These are phyloP conservation scores for Dichotomocladium elegans DNA, from an alignment of 371 early-diverging fungal genomes.

Conservation along the genomic window DNA sequence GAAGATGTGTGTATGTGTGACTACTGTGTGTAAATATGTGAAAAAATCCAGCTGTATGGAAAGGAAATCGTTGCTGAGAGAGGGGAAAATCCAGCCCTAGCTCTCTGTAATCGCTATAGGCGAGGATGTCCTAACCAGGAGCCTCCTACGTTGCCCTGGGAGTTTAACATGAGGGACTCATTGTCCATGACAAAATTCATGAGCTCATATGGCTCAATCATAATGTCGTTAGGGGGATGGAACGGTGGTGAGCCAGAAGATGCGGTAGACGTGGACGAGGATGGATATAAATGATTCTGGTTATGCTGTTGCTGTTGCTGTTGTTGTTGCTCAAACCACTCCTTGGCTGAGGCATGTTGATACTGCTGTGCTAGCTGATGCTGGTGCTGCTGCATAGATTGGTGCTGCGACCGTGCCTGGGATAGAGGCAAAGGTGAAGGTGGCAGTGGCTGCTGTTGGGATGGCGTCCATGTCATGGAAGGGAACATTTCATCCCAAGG, in stretches of 20 bases:
- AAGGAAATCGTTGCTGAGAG: neutral
- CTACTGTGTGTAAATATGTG: neutral
- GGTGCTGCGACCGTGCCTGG: too few species aligned
- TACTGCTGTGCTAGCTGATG: too few species aligned
- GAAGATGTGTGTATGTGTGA: neutral
- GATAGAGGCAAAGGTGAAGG: too few species aligned
- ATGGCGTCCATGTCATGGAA: neutral
- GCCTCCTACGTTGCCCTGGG: neutral
- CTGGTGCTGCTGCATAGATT: too few species aligned
- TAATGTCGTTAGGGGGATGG: conserved; percentile 3
- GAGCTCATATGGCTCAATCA: conserved; percentile 2
- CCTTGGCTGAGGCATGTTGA: too few species aligned
- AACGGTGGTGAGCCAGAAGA: neutral
- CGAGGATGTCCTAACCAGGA: conserved; percentile 7
- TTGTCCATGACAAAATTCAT: conserved; percentile 8
- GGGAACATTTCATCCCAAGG: neutral
- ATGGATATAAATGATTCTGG: neutral
- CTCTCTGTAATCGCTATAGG: too few species aligned
- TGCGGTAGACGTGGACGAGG: conserved; percentile 2
- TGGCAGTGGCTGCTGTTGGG: neutral
- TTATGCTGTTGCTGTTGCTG: neutral
- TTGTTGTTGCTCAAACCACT: neutral
- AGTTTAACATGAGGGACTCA: conserved; percentile 3
- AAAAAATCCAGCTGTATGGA: neutral
- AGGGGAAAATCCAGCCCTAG: too few species aligned